phyloP scores from a whole-genome alignment of 1,284 basidiomycete species.

The Ceratobasidium papillatum region DNA sequence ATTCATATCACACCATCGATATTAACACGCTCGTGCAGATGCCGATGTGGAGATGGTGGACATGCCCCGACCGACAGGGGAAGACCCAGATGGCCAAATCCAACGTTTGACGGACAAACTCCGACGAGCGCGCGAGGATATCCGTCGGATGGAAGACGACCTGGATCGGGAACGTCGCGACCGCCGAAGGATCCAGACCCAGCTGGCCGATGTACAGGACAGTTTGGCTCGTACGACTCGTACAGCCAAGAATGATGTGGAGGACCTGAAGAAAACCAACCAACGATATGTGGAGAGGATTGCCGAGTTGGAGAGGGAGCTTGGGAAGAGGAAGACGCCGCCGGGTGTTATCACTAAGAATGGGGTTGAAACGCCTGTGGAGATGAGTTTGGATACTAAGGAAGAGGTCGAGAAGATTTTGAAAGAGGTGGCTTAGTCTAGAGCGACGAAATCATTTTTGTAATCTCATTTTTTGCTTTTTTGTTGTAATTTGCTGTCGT shows the following conservation, averaged over 20 bases:
- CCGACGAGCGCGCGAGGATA: constrained; percentile 30
- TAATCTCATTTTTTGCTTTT: neutral
- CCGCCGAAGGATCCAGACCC: constrained; percentile 22
- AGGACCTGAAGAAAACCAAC: constrained; percentile 31
- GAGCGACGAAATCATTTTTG: neutral
- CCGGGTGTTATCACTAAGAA: neutral
- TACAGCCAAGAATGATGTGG: constrained; percentile 19
- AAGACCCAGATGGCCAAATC: constrained; percentile 22
- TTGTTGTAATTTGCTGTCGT: neutral
- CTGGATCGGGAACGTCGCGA: constrained; percentile 35
- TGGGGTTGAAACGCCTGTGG: constrained; percentile 1
- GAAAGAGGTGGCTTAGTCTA: constrained; percentile 3
- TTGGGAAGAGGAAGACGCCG: constrained; percentile 14
- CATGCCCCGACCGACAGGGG: constrained; percentile 3
- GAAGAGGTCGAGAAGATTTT: neutral
- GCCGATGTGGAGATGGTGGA: constrained; percentile 36
- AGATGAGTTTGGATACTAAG: constrained; percentile 14
- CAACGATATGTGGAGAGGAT: constrained; percentile 33
- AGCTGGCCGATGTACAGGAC: constrained; percentile 31
- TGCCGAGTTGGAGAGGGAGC: constrained; percentile 29
- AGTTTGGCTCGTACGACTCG: constrained; percentile 11
- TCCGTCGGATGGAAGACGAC: constrained; percentile 35
- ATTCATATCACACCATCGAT: neutral
- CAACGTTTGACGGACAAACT: constrained; percentile 33
- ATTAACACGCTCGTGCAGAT: neutral